Evolutionary conservation across 139 green algal species (phyloP), one percentile per base, ranked within the genome.

Genomic region (Choricystis sp.): DNA sequence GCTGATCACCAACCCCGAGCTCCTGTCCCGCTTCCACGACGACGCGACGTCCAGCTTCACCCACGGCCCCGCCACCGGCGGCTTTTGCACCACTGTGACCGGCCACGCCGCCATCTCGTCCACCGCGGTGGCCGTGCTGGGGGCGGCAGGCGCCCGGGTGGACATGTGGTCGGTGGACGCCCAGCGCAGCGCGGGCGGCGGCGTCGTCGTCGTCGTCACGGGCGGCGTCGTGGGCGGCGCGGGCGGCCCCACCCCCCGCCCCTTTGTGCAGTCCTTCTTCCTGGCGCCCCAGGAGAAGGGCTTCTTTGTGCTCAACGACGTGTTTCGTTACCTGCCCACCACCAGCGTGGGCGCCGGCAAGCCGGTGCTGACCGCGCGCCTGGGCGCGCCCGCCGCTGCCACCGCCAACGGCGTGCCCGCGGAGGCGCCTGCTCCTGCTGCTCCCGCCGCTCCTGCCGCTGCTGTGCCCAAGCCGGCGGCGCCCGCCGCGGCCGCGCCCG

Each of bases 181-280:
- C 0, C 87, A 95, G 77, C 81, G 61, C 31, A 62, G 25, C 29
- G 22, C 49, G 5, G 58, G 64, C 24, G 74, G 75, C 19, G 84
- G 85, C 27, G 88, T 95, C 20, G 67, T 94, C 14, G 79, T 95
- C 30, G 76, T 89, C 57, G 85, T 95, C 49, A 77, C 77, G 4
- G 86, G 86, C 1, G 61, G 58, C n/a, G 65, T 90, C 25, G 69
- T 31, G n/a, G 56, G 69, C 55, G 77, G 78, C 70, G 79, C 79
- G 28, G 70, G 84, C 67, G 72, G 66, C 56, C 61, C 65, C 27
- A 30, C 63, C 24, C 72, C 80, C 56, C 71, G 79, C 27, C 68
- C 66, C 23, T 96, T 95, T 61, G 81, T 85, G 49, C 89, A 96
- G 70, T 87, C 75, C 63, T 96, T 96, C 69, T 95, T 96, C 75